Evolutionary conservation across 495 filamentous ascomycete genomes (phyloP), one percentile per base, ranked within the genome.

Genomic region (Tuber indicum): DNA sequence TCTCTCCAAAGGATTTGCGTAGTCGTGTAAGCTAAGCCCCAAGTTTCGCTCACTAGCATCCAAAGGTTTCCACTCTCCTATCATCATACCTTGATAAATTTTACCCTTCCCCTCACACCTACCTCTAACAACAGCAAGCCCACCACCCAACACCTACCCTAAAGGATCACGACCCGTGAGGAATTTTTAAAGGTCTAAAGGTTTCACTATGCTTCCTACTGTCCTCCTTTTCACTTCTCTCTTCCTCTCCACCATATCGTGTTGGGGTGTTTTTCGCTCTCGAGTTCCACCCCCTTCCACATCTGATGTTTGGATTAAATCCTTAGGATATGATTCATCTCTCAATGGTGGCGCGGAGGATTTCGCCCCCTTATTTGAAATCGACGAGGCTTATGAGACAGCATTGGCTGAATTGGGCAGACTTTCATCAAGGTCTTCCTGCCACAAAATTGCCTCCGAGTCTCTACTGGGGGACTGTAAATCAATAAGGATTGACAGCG

Each of bases 401-500:
- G 82, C 82, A 43, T 43, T 83, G 32, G 52, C 44, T 3, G 75
- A 81, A 43, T 76, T 84, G 9, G 46, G 58, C 43, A 72, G 75
- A 5, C 80, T 84, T 9, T 74, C 76, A 41, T 80, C 82, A 10
- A 81, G 76, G 62, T 77, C 82, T 47, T 78, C 82, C 41, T 84
- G 82, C 42, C 82, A 84, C 26, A 73, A 77, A 36, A 66, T 58
- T 17, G 82, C 82, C 45, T 78, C 77, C 23, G 77, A 77, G 23
- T 79, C 79, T 49, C 52, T 84, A 47, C 71, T 84, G 17, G 71
- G 76, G 9, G 80, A 80, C 62, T 84, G 82, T 52, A 74, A 46
- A 32, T 62, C 71, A 43, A 72, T 83, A 41, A 71, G 76, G 39
- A 49, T 43, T 36, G 58, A 74, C 16, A 43, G 70, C 23, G 52